These are phyloP conservation scores for Arthrobotrys iridis DNA, from an alignment of 2,329 filamentous ascomycete genomes.

Conservation along the genomic window DNA sequence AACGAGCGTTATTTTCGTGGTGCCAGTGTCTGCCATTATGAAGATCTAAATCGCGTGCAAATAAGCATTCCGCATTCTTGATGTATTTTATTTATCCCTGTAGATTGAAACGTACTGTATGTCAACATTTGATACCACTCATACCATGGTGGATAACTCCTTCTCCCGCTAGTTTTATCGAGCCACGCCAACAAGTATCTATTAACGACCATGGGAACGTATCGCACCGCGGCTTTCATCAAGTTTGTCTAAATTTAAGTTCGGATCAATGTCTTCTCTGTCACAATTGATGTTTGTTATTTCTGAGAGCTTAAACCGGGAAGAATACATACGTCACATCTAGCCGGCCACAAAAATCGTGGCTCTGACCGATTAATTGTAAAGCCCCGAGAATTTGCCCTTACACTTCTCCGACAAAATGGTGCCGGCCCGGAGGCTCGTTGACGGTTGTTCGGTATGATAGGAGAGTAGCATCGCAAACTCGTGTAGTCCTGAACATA, in stretches of 20 bases:
- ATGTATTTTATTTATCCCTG: no score
- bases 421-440: slow-evolving; percentile 10
- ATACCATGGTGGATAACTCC: background rate
- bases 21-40: background rate
- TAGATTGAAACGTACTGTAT: background rate
- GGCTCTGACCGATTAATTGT: no score
- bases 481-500: slow-evolving; percentile 16
- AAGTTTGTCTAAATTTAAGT: slow-evolving; percentile 5
- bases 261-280: no score
- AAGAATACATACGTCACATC: slow-evolving; percentile 9
- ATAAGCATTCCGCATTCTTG: background rate
- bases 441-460: background rate
- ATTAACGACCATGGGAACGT: background rate
- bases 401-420: slow-evolving; percentile 10
- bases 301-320: no score
- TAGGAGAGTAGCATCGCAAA: background rate
- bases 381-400: background rate
- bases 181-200: background rate
- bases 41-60: background rate
- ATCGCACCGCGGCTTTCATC: slow-evolving; percentile 16
- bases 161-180: background rate
- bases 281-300: no score
- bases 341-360: background rate
- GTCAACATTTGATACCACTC: background rate
- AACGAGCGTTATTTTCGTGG: background rate